Conservation (phyloP, 2,329 filamentous ascomycete species). For the Sporothrix pallida region DNA sequence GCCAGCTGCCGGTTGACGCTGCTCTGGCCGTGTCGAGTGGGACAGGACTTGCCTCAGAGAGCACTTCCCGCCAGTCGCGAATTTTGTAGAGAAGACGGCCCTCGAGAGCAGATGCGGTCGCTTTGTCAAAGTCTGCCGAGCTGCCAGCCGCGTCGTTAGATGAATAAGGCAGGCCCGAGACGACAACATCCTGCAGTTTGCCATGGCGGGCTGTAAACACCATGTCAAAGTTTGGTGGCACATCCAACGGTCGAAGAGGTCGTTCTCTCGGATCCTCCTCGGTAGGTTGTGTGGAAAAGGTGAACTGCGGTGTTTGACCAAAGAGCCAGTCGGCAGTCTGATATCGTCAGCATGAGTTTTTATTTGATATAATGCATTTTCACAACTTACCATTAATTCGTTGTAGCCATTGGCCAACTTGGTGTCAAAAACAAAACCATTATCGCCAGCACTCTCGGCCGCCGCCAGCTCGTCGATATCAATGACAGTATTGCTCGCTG, state of each 20-base stretch:
- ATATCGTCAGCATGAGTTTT: neutral
- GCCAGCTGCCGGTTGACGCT: slow-evolving; percentile 40
- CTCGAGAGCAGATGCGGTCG: slow-evolving; percentile 37
- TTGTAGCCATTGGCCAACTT: slow-evolving; percentile 60
- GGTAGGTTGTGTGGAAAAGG: slow-evolving; percentile 66
- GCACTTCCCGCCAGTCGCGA: slow-evolving; percentile 41
- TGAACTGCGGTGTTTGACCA: slow-evolving; percentile 84
- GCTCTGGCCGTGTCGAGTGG: slow-evolving; percentile 27
- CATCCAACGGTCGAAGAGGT: slow-evolving; percentile 54
- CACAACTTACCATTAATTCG: slow-evolving; percentile 53
- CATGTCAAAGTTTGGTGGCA: slow-evolving; percentile 50
- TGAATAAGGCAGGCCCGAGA: slow-evolving; percentile 40
- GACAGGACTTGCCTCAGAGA: slow-evolving; percentile 36
- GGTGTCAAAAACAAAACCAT: slow-evolving; percentile 48
- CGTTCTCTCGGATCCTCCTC: slow-evolving; percentile 63
- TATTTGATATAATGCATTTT: too few relatives aligned
- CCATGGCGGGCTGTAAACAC: slow-evolving; percentile 50
- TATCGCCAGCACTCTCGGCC: slow-evolving; percentile 49
- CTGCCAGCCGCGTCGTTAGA: slow-evolving; percentile 17
- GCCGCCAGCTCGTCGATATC: slow-evolving; percentile 57
- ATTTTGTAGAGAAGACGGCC: slow-evolving; percentile 41
- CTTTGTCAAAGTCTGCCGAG: slow-evolving; percentile 30
- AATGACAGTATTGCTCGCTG: slow-evolving; percentile 44
- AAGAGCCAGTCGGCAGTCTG: slow-evolving; percentile 77
- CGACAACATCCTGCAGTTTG: slow-evolving; percentile 43